Evolutionary conservation across 176 grass and related monocot genomes (phyloP).

Genomic region (Stipa capillata): DNA sequence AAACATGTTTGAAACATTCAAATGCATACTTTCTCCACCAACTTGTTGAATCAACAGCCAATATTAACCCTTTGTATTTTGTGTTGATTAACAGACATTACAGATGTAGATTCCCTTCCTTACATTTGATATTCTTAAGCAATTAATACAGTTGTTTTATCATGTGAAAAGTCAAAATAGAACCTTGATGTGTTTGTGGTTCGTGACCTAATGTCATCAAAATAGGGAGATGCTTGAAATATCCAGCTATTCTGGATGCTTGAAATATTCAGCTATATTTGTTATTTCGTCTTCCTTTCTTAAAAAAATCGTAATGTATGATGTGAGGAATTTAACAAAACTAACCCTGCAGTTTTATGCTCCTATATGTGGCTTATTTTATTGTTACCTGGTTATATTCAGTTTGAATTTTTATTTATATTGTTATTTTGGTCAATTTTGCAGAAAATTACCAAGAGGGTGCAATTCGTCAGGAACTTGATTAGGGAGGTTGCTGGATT

Average conservation of each 20-base stretch:
- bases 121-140: too few relatives aligned
- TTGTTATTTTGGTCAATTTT: neutral
- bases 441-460: slow-evolving; percentile 47
- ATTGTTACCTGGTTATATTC: neutral
- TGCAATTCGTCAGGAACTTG: slow-evolving; percentile 36
- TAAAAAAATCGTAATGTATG: neutral
- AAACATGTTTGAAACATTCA: neutral
- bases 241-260: too few relatives aligned
- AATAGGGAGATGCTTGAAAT: too few relatives aligned
- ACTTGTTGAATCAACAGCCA: too few relatives aligned
- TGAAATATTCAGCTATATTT: neutral
- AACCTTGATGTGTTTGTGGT: neutral
- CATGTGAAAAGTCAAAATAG: neutral
- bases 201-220: neutral
- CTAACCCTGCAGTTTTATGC: neutral
- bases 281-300: neutral
- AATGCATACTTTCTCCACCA: neutral
- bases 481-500: slow-evolving; percentile 62
- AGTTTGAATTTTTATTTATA: neutral
- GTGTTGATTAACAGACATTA: too few relatives aligned
- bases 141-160: neutral
- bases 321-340: neutral
- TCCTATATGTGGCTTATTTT: neutral
- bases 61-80: too few relatives aligned
- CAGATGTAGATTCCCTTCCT: too few relatives aligned